Evolutionary conservation across 2,329 filamentous ascomycete genomes (phyloP).

Genomic region (Onygenales sp.): DNA sequence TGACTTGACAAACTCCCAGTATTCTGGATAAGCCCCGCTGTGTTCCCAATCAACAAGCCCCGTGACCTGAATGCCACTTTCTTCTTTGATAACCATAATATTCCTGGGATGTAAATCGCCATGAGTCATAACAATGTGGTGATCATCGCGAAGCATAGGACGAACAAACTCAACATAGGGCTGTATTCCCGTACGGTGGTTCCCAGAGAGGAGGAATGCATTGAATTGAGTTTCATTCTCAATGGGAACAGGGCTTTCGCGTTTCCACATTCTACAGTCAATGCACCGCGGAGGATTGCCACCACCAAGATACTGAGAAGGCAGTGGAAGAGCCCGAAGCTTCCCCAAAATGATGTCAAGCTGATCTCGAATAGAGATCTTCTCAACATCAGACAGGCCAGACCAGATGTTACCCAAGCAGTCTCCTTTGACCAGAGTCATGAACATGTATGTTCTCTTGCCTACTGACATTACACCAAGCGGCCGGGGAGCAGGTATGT

Average conservation of each 20-base stretch:
- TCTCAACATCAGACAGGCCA: background rate
- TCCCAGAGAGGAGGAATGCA: background rate
- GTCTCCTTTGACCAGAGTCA: slow-evolving; percentile 2
- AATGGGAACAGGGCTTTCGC: slow-evolving; percentile 16
- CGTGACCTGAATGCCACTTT: slow-evolving; percentile 7
- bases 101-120: slow-evolving; percentile 18
- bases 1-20: slow-evolving; percentile 15
- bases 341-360: slow-evolving; percentile 5
- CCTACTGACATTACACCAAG: too few species aligned
- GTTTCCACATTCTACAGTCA: slow-evolving; percentile 8
- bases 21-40: slow-evolving; percentile 15
- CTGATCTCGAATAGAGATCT: slow-evolving; percentile 3
- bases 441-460: slow-evolving; percentile 3
- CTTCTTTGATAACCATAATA: slow-evolving; percentile 10
- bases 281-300: slow-evolving; percentile 6
- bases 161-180: slow-evolving; percentile 4
- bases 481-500: too few species aligned
- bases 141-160: background rate
- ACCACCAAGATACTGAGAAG: slow-evolving; percentile 6
- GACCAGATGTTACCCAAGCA: slow-evolving; percentile 8
- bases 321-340: background rate
- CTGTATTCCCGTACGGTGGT: background rate
- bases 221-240: slow-evolving; percentile 9
- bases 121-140: slow-evolving; percentile 15
- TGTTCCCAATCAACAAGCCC: slow-evolving; percentile 17